Conservation (phyloP, 179 eudicot species). For the Drosera spatulata region DNA sequence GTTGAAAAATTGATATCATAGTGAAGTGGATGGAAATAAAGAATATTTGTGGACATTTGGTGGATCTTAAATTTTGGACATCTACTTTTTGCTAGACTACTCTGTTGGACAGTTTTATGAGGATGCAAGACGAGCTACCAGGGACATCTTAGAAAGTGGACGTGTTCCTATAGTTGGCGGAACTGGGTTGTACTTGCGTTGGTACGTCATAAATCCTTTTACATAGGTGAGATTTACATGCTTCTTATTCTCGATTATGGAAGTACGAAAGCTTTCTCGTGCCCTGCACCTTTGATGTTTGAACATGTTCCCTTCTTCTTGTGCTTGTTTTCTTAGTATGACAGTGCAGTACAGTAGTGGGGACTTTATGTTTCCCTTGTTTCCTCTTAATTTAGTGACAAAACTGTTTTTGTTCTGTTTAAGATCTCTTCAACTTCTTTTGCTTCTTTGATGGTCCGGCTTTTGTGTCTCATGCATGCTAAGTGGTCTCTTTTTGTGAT, state of each 20-base stretch:
- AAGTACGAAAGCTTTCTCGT: not conserved
- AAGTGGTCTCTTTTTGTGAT: too few relatives aligned
- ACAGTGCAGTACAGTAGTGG: too few relatives aligned
- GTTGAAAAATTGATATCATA: not conserved
- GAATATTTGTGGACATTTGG: not conserved
- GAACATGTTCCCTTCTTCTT: not conserved
- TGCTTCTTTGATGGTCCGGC: too few relatives aligned
- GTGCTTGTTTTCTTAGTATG: too few relatives aligned
- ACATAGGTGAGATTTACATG: not conserved
- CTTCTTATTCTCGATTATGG: not conserved
- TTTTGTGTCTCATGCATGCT: too few relatives aligned
- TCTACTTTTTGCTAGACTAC: slow-evolving; percentile 36
- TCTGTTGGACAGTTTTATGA: slow-evolving; percentile 86
- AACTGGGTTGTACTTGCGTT: slow-evolving; percentile 90
- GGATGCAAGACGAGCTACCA: slow-evolving; percentile 86
- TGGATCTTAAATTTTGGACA: not conserved
- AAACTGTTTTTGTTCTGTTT: too few relatives aligned
- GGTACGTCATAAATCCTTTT: slow-evolving; percentile 35
- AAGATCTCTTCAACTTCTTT: too few relatives aligned
- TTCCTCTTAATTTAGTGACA: too few relatives aligned
- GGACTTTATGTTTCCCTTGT: too few relatives aligned
- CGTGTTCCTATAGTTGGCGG: slow-evolving; percentile 94
- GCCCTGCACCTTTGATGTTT: not conserved
- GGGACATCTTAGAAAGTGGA: slow-evolving; percentile 59
- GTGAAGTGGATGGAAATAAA: too few relatives aligned